A percentile compares a stretch with the other conserved stretches of the same genome.
These are phyloP conservation scores for Craterostigma plantagineum DNA, from an alignment of 257 asterid genomes.

Conservation along the genomic window DNA sequence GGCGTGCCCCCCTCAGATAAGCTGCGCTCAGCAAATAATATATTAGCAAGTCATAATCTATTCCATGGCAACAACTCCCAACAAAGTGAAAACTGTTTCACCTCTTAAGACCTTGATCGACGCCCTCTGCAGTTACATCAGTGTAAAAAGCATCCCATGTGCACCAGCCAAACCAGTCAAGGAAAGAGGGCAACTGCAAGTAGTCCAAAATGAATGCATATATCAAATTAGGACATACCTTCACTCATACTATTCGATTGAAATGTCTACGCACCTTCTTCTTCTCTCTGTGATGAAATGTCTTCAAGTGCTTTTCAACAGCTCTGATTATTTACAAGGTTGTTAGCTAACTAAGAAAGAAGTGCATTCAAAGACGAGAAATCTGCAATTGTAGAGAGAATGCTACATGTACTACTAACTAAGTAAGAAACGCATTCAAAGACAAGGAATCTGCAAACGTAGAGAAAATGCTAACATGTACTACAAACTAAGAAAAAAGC, in stretches of 20 bases:
- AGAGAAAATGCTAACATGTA: too few relatives aligned
- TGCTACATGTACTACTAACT: too few relatives aligned
- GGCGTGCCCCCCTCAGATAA: constrained; percentile 77
- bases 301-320: constrained; percentile 78
- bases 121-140: constrained; percentile 95
- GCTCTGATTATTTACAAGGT: constrained; percentile 50
- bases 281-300: constrained; percentile 79
- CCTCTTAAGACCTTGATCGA: constrained; percentile 83
- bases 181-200: constrained; percentile 52
- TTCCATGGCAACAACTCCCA: not conserved
- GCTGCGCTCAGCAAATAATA: constrained; percentile 24
- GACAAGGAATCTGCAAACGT: too few relatives aligned
- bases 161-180: constrained; percentile 99
- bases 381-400: too few relatives aligned
- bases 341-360: too few relatives aligned
- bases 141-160: constrained; percentile 99
- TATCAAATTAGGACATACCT: not conserved
- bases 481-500: not conserved
- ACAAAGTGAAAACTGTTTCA: constrained; percentile 9
- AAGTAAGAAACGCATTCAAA: too few relatives aligned
- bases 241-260: not conserved
- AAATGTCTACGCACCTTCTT: constrained; percentile 33
- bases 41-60: not conserved
- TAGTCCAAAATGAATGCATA: not conserved
- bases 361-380: too few relatives aligned